phyloP scores from a whole-genome alignment of 169 alveolate genomes.

The Cryptosporidium baileyi region DNA sequence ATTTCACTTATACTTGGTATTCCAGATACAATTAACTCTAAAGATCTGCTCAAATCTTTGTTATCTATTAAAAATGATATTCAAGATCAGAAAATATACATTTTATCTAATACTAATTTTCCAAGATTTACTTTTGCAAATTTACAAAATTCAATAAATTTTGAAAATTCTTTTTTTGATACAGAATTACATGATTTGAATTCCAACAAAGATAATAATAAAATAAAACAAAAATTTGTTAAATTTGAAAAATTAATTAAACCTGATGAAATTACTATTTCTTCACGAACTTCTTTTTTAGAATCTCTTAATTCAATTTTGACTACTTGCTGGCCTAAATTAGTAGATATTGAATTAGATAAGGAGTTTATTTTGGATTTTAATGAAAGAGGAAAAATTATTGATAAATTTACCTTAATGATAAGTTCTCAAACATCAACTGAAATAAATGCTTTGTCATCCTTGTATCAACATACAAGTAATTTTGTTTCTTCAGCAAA shows the following conservation, averaged over 20 bases:
- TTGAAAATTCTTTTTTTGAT: not conserved
- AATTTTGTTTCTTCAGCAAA: slow-evolving; percentile 28
- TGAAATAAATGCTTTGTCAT: slow-evolving; percentile 56
- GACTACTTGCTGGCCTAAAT: not conserved
- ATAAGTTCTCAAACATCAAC: slow-evolving; percentile 49
- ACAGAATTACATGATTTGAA: not conserved
- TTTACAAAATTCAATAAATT: not conserved
- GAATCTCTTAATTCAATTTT: slow-evolving; percentile 31
- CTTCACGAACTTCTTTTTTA: slow-evolving; percentile 26
- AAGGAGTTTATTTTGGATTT: not conserved
- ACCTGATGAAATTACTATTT: slow-evolving; percentile 36
- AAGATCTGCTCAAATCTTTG: not conserved
- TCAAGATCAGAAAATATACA: not conserved
- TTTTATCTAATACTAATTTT: not conserved
- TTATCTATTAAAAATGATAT: slow-evolving; percentile 12
- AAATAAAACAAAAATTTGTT: slow-evolving; percentile 4
- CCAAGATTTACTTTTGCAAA: slow-evolving; percentile 52
- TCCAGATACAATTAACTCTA: not conserved
- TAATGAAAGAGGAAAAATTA: not conserved
- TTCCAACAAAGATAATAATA: not conserved
- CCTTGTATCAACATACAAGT: slow-evolving; percentile 55
- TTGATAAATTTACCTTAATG: not conserved
- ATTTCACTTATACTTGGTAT: slow-evolving; percentile 24
- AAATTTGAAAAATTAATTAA: slow-evolving; percentile 19
- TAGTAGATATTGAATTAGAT: not conserved